phyloP scores from a whole-genome alignment of 1,284 basidiomycete genomes.

The Earliella scabrosa region DNA sequence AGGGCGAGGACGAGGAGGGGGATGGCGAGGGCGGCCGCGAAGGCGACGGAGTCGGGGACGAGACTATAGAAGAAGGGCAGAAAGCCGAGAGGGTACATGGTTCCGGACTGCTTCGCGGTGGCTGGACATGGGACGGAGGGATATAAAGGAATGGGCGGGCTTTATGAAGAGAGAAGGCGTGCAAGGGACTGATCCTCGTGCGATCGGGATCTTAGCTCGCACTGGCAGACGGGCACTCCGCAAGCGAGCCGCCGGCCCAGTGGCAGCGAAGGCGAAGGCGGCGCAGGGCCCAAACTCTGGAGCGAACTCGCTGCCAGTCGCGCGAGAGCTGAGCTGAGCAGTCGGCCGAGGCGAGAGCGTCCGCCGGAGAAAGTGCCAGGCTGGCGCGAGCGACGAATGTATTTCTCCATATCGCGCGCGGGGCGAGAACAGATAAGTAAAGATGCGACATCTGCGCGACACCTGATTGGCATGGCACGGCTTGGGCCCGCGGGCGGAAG shows the following conservation, averaged over 20 bases:
- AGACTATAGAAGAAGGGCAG: constrained; percentile 61
- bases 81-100: constrained; percentile 56
- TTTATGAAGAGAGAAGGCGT: constrained; percentile 21
- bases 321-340: not conserved
- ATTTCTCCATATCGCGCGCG: constrained; percentile 12
- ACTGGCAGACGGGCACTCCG: not conserved
- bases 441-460: too few relatives aligned
- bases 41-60: constrained; percentile 56
- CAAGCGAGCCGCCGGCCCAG: constrained; percentile 6
- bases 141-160: constrained; percentile 17
- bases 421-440: constrained; percentile 15
- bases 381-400: too few relatives aligned
- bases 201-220: constrained; percentile 21
- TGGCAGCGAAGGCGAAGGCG: too few relatives aligned
- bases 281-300: too few relatives aligned
- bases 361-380: not conserved
- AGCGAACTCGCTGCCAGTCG: too few relatives aligned
- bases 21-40: constrained; percentile 58
- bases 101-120: constrained; percentile 7
- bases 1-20: constrained; percentile 57
- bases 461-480: constrained; percentile 21
- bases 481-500: constrained; percentile 6
- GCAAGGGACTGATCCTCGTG: constrained; percentile 11
- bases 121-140: constrained; percentile 12
- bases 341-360: not conserved